Base-by-base conservation (phyloP, 345 rosid species). In the Pseudoturritis turrita region DNA sequence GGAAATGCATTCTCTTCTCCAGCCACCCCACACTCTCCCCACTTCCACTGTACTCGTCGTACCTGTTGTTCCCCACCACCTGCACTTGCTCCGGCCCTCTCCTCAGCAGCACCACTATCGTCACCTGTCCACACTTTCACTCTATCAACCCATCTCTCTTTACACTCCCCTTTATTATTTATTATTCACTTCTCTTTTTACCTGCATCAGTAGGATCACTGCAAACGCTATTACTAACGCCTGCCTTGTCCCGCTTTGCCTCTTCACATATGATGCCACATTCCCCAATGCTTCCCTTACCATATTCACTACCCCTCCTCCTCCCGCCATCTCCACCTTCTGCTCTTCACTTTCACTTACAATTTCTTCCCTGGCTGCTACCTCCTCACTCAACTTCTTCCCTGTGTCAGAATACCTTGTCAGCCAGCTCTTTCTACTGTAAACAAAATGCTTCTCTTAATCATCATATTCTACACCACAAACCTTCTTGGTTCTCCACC, bases 171-270 rank as follows among this genome's bases (percentile, higher is more conserved):
- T 19, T 28, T n/a, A n/a, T n/a, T n/a, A n/a, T 33, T 8, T 33
- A 7, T 9, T 33, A 7, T 13, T 47, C 18, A 8, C 70, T n/a
- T 11, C 47, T 45, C 18, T 43, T 4, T 12, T 19, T 83, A 95
- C 96, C 96, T 95, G 98, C 96, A 95, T 87, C 78, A 87, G 86
- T 80, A 89, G 65, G 71, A 91, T 85, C 79, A 89, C 88, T 2
- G 73, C 80, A 76, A 91, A 89, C 10, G 89, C 91, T 56, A 86
- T 67, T 26, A 74, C 81, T 59, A 88, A 70, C 55, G 89, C 80
- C 41, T 81, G 84, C 46, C 86, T 80, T 78, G 84, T 65, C 61
- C 79, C 81, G 72, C 88, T 82, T 62, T 83, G 94, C 39, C 81
- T 81, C 65, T 65, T 82, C 63, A 88, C 43, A 58, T 70, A 81